Evolutionary conservation across 768 basidiomycete species (phyloP).

Genomic region (Suillus hirtellus): DNA sequence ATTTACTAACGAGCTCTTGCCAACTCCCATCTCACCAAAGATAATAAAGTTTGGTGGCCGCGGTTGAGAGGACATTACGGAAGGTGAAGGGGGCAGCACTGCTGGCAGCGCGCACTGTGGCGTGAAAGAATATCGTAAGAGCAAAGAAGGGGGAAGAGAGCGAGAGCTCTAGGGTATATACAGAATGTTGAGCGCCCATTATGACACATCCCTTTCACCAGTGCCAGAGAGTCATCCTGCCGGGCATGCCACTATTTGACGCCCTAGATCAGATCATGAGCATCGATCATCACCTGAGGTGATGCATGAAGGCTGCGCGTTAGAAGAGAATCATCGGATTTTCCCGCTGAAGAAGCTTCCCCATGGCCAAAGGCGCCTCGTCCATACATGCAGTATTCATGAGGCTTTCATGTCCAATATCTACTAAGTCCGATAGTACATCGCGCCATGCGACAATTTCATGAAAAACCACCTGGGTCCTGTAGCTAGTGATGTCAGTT

Average conservation of each 20-base stretch:
- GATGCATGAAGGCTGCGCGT: neutral
- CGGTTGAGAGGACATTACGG: neutral
- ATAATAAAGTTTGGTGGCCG: conserved; percentile 10
- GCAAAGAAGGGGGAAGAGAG: neutral
- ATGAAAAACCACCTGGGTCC: neutral
- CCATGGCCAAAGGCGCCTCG: neutral
- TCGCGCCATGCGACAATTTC: neutral
- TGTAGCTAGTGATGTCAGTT: neutral
- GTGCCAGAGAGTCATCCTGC: neutral
- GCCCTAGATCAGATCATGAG: neutral
- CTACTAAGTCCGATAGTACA: neutral
- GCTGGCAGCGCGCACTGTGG: neutral
- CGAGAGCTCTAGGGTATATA: neutral
- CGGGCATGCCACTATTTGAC: neutral
- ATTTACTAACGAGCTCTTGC: conserved; percentile 14
- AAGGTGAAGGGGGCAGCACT: neutral
- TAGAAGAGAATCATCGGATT: conserved; percentile 2
- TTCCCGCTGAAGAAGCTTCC: neutral
- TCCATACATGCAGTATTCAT: neutral
- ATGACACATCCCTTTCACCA: neutral
- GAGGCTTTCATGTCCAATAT: neutral
- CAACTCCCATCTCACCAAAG: conserved; percentile 15
- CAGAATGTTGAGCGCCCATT: neutral
- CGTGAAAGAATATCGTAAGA: neutral
- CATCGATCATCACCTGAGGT: neutral